Evolutionary conservation across 345 rosid genomes (phyloP), one percentile per base, ranked within the genome.

Genomic region (Gossypium sturtianum): DNA sequence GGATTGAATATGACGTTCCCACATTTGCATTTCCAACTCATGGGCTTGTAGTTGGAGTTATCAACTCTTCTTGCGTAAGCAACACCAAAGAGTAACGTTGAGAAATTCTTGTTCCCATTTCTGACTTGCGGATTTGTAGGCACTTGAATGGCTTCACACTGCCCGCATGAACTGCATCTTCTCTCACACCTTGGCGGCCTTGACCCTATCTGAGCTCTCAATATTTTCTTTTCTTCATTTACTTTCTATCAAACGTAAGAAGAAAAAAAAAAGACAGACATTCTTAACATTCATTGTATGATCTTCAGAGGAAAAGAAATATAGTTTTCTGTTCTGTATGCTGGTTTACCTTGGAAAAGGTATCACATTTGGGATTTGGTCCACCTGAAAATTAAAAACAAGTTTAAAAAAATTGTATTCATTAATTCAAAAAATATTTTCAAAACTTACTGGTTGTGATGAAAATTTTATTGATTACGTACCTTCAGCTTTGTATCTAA

Each of bases 21-120:
- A 78, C 98, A 93, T 83, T 90, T 93, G 89, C 97, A 91, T 78
- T 93, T 93, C 98, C 98, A 93, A 76, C 93, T 93, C 91, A 93
- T 82, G 27, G 98, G 97, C 84, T 90, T 91, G 81, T 93, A 93
- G 71, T 58, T 90, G 57, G 98, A 79, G 83, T 44, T 70, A 29
- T 76, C 88, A 19, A 86, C 97, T 60, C 92, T 86, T 83, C 88
- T 89, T 23, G 73, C 86, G 77, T 87, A 80, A 20, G 82, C 87
- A 78, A 78, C 65, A 69, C 48, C 61, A 15, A 76, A 65, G 60
- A 77, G 12, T 53, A 58, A 70, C 1, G 76, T 59, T 13, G 87
- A 78, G 47, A 74, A 74, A 72, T 78, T 66, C 56, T 48, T 57
- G 56, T 77, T 75, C 72, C 75, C 62, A 73, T 76, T 69, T 74